phyloP scores from a whole-genome alignment of 2,329 filamentous ascomycete species.

The Furcasterigmium sp. region DNA sequence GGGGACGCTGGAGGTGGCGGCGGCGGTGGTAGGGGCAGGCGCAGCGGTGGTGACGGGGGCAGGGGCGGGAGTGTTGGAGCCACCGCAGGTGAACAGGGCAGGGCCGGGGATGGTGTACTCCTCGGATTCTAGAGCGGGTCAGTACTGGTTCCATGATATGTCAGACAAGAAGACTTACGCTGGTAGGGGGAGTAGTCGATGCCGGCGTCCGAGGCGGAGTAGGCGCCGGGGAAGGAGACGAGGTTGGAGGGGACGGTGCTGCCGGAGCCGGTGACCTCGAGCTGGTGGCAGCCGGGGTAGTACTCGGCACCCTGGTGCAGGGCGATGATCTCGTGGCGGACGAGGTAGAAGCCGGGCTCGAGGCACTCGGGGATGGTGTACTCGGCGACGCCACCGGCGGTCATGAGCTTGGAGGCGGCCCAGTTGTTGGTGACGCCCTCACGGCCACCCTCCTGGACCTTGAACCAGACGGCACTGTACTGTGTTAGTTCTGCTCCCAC shows the following conservation, averaged over 20 bases:
- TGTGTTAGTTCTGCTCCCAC: too few species aligned
- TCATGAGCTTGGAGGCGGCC: slow-evolving; percentile 41
- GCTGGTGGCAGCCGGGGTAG: slow-evolving; percentile 49
- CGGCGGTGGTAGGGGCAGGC: slow-evolving; percentile 2
- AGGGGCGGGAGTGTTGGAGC: slow-evolving; percentile 5
- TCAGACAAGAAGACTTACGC: slow-evolving; percentile 14
- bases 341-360: slow-evolving; percentile 43
- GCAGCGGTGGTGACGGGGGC: slow-evolving; percentile 2
- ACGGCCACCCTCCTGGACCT: slow-evolving; percentile 44
- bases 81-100: slow-evolving; percentile 40
- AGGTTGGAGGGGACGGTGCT: slow-evolving; percentile 27
- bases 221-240: slow-evolving; percentile 44
- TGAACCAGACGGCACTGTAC: slow-evolving; percentile 45
- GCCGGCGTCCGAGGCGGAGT: slow-evolving; percentile 37
- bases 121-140: slow-evolving; percentile 29
- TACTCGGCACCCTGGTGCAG: slow-evolving; percentile 47
- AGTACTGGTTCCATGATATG: background rate
- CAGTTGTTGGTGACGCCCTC: slow-evolving; percentile 42
- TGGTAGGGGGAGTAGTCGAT: slow-evolving; percentile 44
- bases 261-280: slow-evolving; percentile 41
- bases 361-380: slow-evolving; percentile 47
- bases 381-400: slow-evolving; percentile 28
- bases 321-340: slow-evolving; percentile 47
- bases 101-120: slow-evolving; percentile 43
- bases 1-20: background rate